phyloP scores from a whole-genome alignment of 2,329 filamentous ascomycete species.

The Aspergillus costaricaensis region DNA sequence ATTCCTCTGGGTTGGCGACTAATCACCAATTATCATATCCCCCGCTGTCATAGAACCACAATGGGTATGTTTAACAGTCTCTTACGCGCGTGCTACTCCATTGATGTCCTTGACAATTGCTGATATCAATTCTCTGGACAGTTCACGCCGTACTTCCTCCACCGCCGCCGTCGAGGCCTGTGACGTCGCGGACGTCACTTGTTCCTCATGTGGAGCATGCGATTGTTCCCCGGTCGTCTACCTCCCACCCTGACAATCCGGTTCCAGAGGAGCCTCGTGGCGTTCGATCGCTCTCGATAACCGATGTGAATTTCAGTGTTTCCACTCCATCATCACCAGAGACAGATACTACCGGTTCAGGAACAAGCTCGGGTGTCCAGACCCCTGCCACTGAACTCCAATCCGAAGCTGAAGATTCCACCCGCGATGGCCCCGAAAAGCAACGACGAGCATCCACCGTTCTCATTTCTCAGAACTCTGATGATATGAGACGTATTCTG shows the following conservation, averaged over 20 bases:
- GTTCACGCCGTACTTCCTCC: constrained; percentile 33
- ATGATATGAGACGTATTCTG: constrained; percentile 60
- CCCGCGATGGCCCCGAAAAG: constrained; percentile 24
- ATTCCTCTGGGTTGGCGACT: neutral
- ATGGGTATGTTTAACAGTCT: constrained; percentile 22
- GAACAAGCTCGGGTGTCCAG: constrained; percentile 30
- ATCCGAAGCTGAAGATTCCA: constrained; percentile 36
- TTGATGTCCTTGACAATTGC: neutral
- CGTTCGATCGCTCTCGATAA: constrained; percentile 40
- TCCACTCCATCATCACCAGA: constrained; percentile 29
- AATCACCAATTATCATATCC: neutral
- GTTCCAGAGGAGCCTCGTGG: constrained; percentile 50
- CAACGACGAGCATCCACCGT: constrained; percentile 50
- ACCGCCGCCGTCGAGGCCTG: constrained; percentile 24
- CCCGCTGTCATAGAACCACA: constrained; percentile 7
- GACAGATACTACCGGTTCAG: constrained; percentile 41
- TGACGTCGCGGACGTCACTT: constrained; percentile 26
- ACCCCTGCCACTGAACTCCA: constrained; percentile 47
- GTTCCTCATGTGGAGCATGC: constrained; percentile 29
- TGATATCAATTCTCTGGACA: constrained; percentile 9
- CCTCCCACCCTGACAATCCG: constrained; percentile 50
- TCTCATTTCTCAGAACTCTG: constrained; percentile 58
- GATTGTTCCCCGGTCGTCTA: constrained; percentile 40
- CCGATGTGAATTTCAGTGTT: constrained; percentile 33
- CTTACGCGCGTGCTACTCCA: neutral